Evolutionary conservation across 2,329 filamentous ascomycete species (phyloP), one percentile per base, ranked within the genome.

Genomic region (Dothidotthia symphoricarpi): DNA sequence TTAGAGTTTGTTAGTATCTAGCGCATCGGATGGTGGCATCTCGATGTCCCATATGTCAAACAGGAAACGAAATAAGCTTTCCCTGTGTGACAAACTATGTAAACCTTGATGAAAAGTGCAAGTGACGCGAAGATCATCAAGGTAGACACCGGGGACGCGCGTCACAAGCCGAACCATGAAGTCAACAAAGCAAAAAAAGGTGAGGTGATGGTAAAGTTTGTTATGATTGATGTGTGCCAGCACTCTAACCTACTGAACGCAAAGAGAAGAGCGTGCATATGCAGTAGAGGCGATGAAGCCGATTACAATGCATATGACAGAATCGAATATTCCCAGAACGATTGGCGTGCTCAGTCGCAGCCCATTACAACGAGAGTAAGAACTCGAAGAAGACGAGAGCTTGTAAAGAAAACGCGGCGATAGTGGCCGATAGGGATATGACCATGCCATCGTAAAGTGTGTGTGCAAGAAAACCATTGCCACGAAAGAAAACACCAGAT

Each of bases 351-450:
- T 19, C 34, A 33, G 24, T 24, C 25, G 45, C 48, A 34, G 49
- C 53, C 46, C 38, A 67, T 66, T 66, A 67, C 59, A 67, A 66
- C 59, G 63, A 66, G 59, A 45, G 63, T 65, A 64, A 47, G 49
- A 63, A 64, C 53, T 51, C 58, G 60, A 61, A 53, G 49, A 41
- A 28, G 41, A 36, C 31, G 36, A 39, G 38, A 24, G 35, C 40
- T 31, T 31, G 37, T 31, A 35, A 36, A 37, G 35, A 41, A 45
- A 39, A 44, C 56, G 49, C 58, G 59, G 57, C 57, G 57, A 60
- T 47, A 47, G 51, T 57, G 50, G 52, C 58, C 54, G 53, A 41
- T 56, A 48, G 42, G 28, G 34, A 46, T 42, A 36, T 38, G 51
- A 49, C 57, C 57, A 57, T 60, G 54, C 49, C 57, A 55, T 64